Evolutionary conservation across 441 rosid species (phyloP), one percentile per base, ranked within the genome.

Genomic region (Gossypium gossypioides): DNA sequence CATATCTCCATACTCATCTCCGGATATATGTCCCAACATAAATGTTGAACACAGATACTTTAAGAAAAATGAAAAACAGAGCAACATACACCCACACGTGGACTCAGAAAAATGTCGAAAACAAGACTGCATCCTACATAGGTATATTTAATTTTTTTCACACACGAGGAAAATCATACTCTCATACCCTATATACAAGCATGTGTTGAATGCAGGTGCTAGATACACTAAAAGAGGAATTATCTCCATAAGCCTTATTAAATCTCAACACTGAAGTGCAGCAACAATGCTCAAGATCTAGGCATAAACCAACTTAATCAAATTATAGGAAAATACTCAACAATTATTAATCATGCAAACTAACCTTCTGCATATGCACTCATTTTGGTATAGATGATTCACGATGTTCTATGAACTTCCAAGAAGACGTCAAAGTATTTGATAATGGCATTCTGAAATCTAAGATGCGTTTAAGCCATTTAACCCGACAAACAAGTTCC

Each of bases 401-500:
- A 3, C 63, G 63, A 7, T 84, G 84, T 60, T 86, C 87, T 51
- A 78, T 24, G 74, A 80, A 87, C 67, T 75, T 75, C 91, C 91
- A 88, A 1, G 81, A 52, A 50, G 85, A 74, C 16, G 2, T 72
- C 46, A 9, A n/a, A 5, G 75, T 16, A 62, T 79, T 75, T 46
- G 86, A 75, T n/a, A 61, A 65, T 59, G 75, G 73, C 44, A 52
- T 27, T 13, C 84, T 80, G 25, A 69, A 29, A 67, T 80, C 60
- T 55, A 92, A 62, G 55, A 83, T 81, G 42, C 60, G 72, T 77
- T 83, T 85, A 5, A 86, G 78, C 94, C 90, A 87, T 73, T 80
- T 86, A 12, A 90, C 83, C 44, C 85, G 83, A 77, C 77, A 84
- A n/a, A 83, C 76, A 25, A 85, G 81, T 74, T 86, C 91, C 83